Conservation (phyloP, 805 yeast species). For the Candida hungchunana region DNA sequence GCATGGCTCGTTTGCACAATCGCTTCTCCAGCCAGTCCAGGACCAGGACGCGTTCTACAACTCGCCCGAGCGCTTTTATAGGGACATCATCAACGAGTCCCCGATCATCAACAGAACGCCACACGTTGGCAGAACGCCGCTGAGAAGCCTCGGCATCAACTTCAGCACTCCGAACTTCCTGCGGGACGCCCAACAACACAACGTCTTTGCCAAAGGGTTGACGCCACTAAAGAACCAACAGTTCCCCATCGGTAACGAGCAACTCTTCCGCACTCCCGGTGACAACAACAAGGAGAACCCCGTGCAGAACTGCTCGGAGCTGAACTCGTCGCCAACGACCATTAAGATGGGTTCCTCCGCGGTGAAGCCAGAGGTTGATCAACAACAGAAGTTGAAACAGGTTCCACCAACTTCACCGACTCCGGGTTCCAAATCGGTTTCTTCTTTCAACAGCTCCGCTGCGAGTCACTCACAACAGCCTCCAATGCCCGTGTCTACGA, state of each 20-base stretch:
- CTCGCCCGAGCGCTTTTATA: slow-evolving; percentile 27
- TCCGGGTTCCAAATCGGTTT: slow-evolving; percentile 17
- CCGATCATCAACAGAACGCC: slow-evolving; percentile 24
- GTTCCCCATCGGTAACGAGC: slow-evolving; percentile 16
- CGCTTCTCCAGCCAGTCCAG: slow-evolving; percentile 4
- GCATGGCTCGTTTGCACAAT: slow-evolving; percentile 6
- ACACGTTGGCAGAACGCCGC: slow-evolving; percentile 25
- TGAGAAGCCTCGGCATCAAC: slow-evolving; percentile 19
- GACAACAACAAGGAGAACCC: slow-evolving; percentile 7
- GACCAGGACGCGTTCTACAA: slow-evolving; percentile 19
- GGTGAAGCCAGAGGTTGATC: slow-evolving; percentile 17
- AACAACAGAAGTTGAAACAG: slow-evolving; percentile 7
- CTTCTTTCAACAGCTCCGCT: no score
- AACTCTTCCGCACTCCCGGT: slow-evolving; percentile 22
- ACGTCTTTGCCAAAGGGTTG: slow-evolving; percentile 10
- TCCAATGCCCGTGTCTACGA: no score
- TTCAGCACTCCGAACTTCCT: slow-evolving; percentile 27
- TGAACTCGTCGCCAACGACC: slow-evolving; percentile 28
- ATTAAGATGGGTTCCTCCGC: slow-evolving; percentile 28
- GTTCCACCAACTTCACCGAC: slow-evolving; percentile 27
- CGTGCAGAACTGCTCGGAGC: slow-evolving; percentile 11
- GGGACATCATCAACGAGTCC: slow-evolving; percentile 26
- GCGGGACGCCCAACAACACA: slow-evolving; percentile 19
- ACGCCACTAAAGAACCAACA: slow-evolving; percentile 27
- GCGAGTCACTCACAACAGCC: no score